Conservation (phyloP, 192 early-diverging fungal species). For the Oehlia diaphana region DNA sequence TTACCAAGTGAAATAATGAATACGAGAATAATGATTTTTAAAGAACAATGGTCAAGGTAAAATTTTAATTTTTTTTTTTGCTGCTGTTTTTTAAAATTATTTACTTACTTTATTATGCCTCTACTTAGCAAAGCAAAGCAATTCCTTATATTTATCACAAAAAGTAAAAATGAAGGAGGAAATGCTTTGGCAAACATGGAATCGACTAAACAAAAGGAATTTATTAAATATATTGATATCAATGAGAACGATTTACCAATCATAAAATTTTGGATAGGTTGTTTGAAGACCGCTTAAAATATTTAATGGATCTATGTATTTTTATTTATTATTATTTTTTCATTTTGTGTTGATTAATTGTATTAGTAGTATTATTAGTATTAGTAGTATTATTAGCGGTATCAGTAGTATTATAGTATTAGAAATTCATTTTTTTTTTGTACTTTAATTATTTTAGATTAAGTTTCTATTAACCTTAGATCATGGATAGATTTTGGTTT, state of each 20-base stretch:
- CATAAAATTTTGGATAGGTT: constrained; percentile 18
- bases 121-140: constrained; percentile 17
- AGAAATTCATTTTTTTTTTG: not conserved
- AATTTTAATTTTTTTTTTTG: not conserved
- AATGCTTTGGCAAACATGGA: not conserved
- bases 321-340: not conserved
- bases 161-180: not conserved
- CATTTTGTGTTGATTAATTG: not conserved
- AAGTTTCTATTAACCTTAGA: not conserved
- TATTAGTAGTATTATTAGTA: too few relatives aligned
- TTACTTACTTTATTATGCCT: not conserved
- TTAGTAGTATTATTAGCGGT: too few relatives aligned
- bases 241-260: constrained; percentile 23
- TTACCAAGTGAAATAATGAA: constrained; percentile 15
- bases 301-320: not conserved
- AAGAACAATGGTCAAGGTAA: constrained; percentile 30
- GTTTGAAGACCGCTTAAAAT: not conserved
- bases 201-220: constrained; percentile 9
- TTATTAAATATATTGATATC: constrained; percentile 17
- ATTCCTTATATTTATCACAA: constrained; percentile 4
- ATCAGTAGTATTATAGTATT: too few relatives aligned
- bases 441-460: not conserved
- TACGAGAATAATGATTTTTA: constrained; percentile 23
- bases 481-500: not conserved
- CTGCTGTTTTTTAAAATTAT: not conserved